These are phyloP conservation scores for Yamadazyma laniorum DNA, from an alignment of 805 yeast species.

Conservation along the genomic window DNA sequence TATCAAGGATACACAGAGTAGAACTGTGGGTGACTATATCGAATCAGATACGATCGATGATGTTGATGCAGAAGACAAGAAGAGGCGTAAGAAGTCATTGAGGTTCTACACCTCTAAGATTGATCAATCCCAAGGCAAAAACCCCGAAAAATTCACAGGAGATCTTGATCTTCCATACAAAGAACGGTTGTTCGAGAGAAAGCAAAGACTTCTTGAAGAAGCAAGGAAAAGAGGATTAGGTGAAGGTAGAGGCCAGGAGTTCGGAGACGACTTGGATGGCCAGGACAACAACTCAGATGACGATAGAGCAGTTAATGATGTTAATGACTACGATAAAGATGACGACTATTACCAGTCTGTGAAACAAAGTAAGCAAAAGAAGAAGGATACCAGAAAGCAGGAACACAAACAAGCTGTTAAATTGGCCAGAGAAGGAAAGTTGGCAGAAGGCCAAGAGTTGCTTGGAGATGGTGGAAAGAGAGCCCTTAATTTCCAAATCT, in stretches of 20 bases:
- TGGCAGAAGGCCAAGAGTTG: conserved; percentile 67
- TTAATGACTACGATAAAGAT: conserved; percentile 32
- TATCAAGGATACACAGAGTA: conserved; percentile 33
- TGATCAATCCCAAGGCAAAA: conserved; percentile 74
- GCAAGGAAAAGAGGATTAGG: conserved; percentile 78
- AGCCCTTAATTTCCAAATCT: conserved; percentile 90
- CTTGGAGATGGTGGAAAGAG: conserved; percentile 84
- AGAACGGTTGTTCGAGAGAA: conserved; percentile 87
- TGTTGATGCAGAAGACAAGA: conserved; percentile 84
- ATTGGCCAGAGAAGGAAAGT: conserved; percentile 82
- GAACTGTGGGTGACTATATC: conserved; percentile 50
- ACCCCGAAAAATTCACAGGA: conserved; percentile 52
- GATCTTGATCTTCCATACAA: conserved; percentile 90
- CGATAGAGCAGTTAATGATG: conserved; percentile 31
- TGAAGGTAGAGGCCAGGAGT: conserved; percentile 23
- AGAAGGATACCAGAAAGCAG: conserved; percentile 52
- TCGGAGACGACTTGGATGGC: conserved; percentile 57
- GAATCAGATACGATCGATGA: conserved; percentile 69
- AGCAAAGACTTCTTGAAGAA: conserved; percentile 80
- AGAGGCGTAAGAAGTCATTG: conserved; percentile 71
- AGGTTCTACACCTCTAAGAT: conserved; percentile 97
- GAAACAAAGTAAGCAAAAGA: conserved; percentile 44
- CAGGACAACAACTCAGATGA: conserved; percentile 51
- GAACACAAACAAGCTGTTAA: conserved; percentile 69
- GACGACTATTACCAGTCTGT: conserved; percentile 61